Base-by-base conservation (phyloP, 2,329 filamentous ascomycete genomes). In the Parasarocladium wereldwijsianum region DNA sequence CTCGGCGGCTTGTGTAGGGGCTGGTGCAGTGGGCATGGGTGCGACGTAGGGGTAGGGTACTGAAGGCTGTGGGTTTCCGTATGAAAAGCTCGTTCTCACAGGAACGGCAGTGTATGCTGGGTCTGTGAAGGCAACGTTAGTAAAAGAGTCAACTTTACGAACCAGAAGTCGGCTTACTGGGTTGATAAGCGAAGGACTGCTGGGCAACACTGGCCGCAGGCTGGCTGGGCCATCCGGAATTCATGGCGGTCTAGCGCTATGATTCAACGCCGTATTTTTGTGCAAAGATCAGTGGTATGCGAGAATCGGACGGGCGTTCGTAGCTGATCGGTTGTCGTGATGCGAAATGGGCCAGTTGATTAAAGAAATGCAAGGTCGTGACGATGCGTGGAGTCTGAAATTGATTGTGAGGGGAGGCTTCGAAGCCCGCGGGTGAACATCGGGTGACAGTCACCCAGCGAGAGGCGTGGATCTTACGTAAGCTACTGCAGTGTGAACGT, bases 71-170 rank as follows among this genome's bases (percentile, higher is more conserved):
- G 54, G 47, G 36, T 52, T 45, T 31, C 45, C 38, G 41, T 57
- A 60, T 41, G 62, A 55, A 48, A 76, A 69, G 40, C 58, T 64
- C 52, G 71, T 70, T 42, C 70, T 70, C 44, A 73, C 68, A 52
- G 66, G 61, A 38, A 76, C 71, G 39, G 68, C 57, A 36, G 66
- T 72, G 43, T 66, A 76, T 36, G 70, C 70, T 43, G 67, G 62
- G 39, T 60, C 58, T 54, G 33, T n/a, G 6, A 17, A 6, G 8
- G 12, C 11, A 20, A n/a, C 9, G 36, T 54, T 37, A 55, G 47
- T 15, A 28, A 34, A 21, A 19, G n/a, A n/a, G n/a, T n/a, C n/a
- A n/a, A 25, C 12, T 6, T 16, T 17, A 26, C 24, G 29, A 8
- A 8, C 12, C 6, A n/a, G 19, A n/a, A 17, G 12, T 6, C 19